These are phyloP conservation scores for Globisporangium polare DNA, from an alignment of 352 stramenopile genomes.

Conservation along the genomic window DNA sequence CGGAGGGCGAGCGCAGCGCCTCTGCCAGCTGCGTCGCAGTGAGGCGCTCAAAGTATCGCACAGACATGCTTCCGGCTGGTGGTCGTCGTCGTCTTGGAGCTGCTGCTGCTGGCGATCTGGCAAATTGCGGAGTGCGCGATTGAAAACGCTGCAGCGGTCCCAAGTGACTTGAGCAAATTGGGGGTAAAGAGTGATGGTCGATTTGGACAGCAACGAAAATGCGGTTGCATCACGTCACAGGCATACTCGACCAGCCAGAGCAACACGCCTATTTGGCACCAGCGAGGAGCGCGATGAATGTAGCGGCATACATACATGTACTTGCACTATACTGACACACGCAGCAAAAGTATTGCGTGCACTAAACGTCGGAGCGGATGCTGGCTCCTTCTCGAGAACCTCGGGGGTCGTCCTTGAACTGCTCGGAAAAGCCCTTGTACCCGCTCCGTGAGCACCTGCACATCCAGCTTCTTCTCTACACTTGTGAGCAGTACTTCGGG, in stretches of 20 bases:
- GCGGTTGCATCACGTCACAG: background rate
- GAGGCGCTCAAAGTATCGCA: slow-evolving; percentile 39
- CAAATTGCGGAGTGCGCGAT: background rate
- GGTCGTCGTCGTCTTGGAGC: background rate
- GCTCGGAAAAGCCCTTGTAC: slow-evolving; percentile 55
- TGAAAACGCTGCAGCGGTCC: background rate
- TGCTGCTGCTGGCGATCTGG: background rate
- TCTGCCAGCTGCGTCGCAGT: slow-evolving; percentile 49
- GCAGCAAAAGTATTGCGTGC: background rate
- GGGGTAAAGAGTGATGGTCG: background rate
- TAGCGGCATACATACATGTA: background rate
- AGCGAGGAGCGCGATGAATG: background rate
- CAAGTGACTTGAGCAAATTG: background rate
- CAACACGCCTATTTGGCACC: background rate
- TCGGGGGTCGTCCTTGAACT: slow-evolving; percentile 63
- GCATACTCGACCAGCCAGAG: background rate
- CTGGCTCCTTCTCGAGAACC: slow-evolving; percentile 31
- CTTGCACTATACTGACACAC: background rate
- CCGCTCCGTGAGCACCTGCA: slow-evolving; percentile 71
- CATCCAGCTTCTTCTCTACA: slow-evolving; percentile 34
- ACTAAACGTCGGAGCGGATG: background rate
- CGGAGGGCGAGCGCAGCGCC: slow-evolving; percentile 36
- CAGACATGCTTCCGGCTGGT: slow-evolving; percentile 13
- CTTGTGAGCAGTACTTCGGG: slow-evolving; percentile 41
- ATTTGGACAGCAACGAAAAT: background rate